Evolutionary conservation across 1,284 basidiomycete species (phyloP).

Genomic region (Ceratobasidium sp.): DNA sequence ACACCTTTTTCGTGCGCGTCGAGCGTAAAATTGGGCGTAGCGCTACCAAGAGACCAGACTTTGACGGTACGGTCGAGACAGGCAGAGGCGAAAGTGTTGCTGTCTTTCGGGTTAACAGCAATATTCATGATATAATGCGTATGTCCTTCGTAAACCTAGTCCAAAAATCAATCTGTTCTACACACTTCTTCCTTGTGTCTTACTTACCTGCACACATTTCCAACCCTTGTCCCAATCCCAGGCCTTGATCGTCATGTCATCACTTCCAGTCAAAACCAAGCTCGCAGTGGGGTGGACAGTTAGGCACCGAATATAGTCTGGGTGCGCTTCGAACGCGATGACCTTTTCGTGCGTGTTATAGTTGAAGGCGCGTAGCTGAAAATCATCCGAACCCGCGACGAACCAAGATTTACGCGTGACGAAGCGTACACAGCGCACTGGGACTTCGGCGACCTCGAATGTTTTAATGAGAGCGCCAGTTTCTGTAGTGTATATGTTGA

Average conservation of each 20-base stretch:
- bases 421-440: slow-evolving; percentile 96
- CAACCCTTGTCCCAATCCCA: slow-evolving; percentile 99
- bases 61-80: slow-evolving; percentile 97
- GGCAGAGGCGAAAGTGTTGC: slow-evolving; percentile 95
- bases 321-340: slow-evolving; percentile 94
- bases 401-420: slow-evolving; percentile 99
- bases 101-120: slow-evolving; percentile 97
- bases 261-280: slow-evolving; percentile 94
- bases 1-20: slow-evolving; percentile 99
- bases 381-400: slow-evolving; percentile 96
- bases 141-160: slow-evolving; percentile 93
- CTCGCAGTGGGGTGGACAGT: slow-evolving; percentile 95
- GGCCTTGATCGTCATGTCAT: slow-evolving; percentile 99
- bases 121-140: slow-evolving; percentile 99
- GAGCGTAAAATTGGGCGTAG: slow-evolving; percentile 92
- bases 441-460: slow-evolving; percentile 97
- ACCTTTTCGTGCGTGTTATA: slow-evolving; percentile 99
- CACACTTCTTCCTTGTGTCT: slow-evolving; percentile 56
- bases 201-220: slow-evolving; percentile 93
- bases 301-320: slow-evolving; percentile 97
- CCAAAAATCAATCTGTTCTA: slow-evolving; percentile 60
- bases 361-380: slow-evolving; percentile 98
- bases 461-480: slow-evolving; percentile 95
- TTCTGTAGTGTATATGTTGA: slow-evolving; percentile 98
- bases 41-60: slow-evolving; percentile 92